Conservation (phyloP, 139 green algal genomes). For the Nannochloris sp. region DNA sequence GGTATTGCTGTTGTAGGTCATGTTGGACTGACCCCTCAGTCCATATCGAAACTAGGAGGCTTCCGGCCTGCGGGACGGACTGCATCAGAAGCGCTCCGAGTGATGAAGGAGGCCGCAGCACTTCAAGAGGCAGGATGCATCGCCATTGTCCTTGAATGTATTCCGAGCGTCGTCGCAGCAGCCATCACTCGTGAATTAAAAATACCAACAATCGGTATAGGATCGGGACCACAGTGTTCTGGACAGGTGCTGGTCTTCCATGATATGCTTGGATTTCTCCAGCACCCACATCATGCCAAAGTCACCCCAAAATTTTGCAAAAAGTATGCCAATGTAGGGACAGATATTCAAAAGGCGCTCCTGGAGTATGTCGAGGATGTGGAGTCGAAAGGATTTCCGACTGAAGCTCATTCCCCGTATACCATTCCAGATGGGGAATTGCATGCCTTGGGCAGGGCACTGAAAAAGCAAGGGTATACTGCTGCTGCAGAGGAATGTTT, state of each 20-base stretch:
- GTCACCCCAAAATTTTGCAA: constrained; percentile 99
- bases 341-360: constrained; percentile 60
- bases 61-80: constrained; percentile 85
- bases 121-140: constrained; percentile 89
- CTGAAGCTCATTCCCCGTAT: constrained; percentile 72
- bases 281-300: constrained; percentile 94
- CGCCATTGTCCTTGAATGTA: constrained; percentile 90
- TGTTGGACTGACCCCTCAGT: constrained; percentile 88
- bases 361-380: constrained; percentile 74
- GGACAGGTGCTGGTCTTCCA: constrained; percentile 99
- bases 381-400: constrained; percentile 52
- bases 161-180: constrained; percentile 77
- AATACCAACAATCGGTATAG: constrained; percentile 98
- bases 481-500: constrained; percentile 36
- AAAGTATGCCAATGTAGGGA: constrained; percentile 78
- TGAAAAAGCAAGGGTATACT: constrained; percentile 34
- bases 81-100: constrained; percentile 56
- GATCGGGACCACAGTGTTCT: constrained; percentile 65
- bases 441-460: constrained; percentile 26
- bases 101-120: constrained; percentile 56
- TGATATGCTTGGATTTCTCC: constrained; percentile 97
- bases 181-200: constrained; percentile 69
- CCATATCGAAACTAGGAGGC: constrained; percentile 60
- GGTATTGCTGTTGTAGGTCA: constrained; percentile 98
- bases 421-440: constrained; percentile 44